These are phyloP conservation scores for Suhomyces sp. DNA, from an alignment of 805 yeast species.

Conservation along the genomic window DNA sequence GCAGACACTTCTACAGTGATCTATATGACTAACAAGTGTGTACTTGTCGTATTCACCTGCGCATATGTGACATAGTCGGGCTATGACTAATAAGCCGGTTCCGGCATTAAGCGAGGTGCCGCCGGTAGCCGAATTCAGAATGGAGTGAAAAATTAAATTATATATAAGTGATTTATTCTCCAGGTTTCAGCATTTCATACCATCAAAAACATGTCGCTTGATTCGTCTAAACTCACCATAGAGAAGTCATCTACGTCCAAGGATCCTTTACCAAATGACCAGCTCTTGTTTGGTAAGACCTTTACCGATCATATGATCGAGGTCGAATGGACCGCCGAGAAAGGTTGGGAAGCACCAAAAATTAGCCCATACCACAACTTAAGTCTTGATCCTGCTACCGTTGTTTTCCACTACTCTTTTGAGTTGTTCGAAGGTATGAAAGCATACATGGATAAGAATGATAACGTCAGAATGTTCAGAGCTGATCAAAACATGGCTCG, in stretches of 20 bases:
- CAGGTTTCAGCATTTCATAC: not conserved
- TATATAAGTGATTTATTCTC: not conserved
- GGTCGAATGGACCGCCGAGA: conserved; percentile 24
- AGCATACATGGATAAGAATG: conserved; percentile 24
- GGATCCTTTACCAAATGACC: conserved; percentile 22
- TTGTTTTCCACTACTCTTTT: conserved; percentile 28
- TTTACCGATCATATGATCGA: conserved; percentile 31
- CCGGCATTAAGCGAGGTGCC: not conserved
- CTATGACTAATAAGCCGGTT: conserved; percentile 1
- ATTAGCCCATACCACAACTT: conserved; percentile 28
- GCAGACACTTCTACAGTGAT: not conserved
- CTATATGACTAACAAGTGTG: not conserved
- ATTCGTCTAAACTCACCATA: conserved; percentile 21
- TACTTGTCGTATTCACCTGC: not conserved
- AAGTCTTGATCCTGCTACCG: conserved; percentile 23
- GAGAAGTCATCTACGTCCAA: conserved; percentile 21
- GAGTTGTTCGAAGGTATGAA: conserved; percentile 32
- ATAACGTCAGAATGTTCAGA: conserved; percentile 24
- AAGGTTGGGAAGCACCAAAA: conserved; percentile 28
- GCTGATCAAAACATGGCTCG: conserved; percentile 27
- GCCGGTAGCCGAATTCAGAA: not conserved
- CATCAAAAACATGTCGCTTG: conserved; percentile 13
- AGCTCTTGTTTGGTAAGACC: conserved; percentile 25
- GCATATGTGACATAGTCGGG: not conserved
- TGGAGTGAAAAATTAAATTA: not conserved